Conservation (phyloP, 306 rosid species). For the Glycyrrhiza uralensis region DNA sequence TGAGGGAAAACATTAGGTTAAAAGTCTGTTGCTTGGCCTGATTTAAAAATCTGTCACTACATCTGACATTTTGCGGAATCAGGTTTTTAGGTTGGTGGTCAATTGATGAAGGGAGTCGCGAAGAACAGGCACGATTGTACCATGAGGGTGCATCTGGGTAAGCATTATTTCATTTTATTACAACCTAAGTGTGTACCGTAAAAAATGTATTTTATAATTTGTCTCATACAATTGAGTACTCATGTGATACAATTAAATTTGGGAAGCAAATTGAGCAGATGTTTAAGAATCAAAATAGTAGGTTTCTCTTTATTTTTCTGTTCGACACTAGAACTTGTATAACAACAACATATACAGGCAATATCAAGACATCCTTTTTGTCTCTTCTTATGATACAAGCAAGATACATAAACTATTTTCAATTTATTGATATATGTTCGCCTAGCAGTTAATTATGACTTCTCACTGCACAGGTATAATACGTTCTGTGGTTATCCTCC, state of each 20-base stretch:
- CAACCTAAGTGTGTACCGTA: background rate
- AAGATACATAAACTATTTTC: slow-evolving; percentile 10
- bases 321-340: background rate
- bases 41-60: slow-evolving; percentile 14
- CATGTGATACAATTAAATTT: background rate
- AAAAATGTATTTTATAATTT: background rate
- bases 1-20: background rate
- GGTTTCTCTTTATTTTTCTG: background rate
- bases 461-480: slow-evolving; percentile 64
- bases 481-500: slow-evolving; percentile 97
- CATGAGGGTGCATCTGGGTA: slow-evolving; percentile 89
- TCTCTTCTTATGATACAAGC: background rate
- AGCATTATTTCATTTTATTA: slow-evolving; percentile 26
- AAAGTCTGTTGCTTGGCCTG: background rate
- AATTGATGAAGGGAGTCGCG: slow-evolving; percentile 95
- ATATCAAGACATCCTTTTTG: background rate
- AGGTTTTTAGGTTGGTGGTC: slow-evolving; percentile 99
- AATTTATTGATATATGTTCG: background rate
- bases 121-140: slow-evolving; percentile 82
- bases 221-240: background rate
- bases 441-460: slow-evolving; percentile 26
- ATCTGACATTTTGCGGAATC: slow-evolving; percentile 31
- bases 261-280: background rate
- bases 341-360: background rate
- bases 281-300: background rate